phyloP scores from a whole-genome alignment of 2,329 filamentous ascomycete genomes.

The Gremmenia infestans region DNA sequence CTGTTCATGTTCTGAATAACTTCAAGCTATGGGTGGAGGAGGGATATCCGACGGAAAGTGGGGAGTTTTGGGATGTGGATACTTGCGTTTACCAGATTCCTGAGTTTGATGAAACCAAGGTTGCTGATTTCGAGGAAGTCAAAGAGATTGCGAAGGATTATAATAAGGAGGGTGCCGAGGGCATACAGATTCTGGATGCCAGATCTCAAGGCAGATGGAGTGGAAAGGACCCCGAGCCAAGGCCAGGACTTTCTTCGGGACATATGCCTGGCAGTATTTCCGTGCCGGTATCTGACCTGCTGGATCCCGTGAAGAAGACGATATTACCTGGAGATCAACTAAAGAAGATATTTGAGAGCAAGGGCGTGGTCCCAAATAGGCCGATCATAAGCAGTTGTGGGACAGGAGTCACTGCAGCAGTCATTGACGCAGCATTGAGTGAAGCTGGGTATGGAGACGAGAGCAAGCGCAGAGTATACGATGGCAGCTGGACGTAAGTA shows the following conservation, averaged over 20 bases:
- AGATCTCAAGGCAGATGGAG: constrained; percentile 74
- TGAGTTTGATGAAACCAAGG: constrained; percentile 52
- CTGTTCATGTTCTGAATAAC: constrained; percentile 90
- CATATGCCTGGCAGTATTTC: constrained; percentile 88
- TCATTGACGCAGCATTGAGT: constrained; percentile 81
- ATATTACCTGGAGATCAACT: constrained; percentile 70
- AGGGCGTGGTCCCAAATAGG: constrained; percentile 71
- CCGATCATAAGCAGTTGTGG: constrained; percentile 87
- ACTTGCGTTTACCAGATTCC: constrained; percentile 62
- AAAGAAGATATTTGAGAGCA: constrained; percentile 69
- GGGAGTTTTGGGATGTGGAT: constrained; percentile 63
- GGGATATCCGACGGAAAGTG: constrained; percentile 76
- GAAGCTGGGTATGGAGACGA: constrained; percentile 69
- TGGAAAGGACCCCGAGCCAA: constrained; percentile 79
- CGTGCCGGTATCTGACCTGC: constrained; percentile 71
- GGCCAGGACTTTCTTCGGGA: constrained; percentile 78
- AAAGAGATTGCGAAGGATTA: constrained; percentile 69
- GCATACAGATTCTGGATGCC: constrained; percentile 85
- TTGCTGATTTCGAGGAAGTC: constrained; percentile 79
- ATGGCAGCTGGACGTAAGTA: constrained; percentile 96
- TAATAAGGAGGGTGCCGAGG: constrained; percentile 78
- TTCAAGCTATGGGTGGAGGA: constrained; percentile 90
- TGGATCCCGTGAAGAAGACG: constrained; percentile 79
- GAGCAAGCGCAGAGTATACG: constrained; percentile 72
- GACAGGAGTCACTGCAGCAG: constrained; percentile 87